These are phyloP conservation scores for Candida andamanensis DNA, from an alignment of 805 yeast species.

Conservation along the genomic window DNA sequence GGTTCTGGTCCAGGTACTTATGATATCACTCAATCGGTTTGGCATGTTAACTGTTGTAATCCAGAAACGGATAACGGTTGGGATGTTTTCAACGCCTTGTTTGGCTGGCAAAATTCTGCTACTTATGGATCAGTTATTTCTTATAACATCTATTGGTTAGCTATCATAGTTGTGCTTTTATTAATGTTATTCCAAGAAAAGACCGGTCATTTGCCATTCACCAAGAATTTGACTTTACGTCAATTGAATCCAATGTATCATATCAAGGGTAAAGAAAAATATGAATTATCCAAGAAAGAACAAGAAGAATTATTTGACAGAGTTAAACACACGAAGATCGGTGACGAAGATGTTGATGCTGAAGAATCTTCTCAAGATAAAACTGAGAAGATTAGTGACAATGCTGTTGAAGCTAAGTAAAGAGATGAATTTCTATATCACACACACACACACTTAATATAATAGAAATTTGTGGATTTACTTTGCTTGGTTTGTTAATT, in stretches of 20 bases:
- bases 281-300: conserved; percentile 26
- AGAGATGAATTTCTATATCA: background rate
- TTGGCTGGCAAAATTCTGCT: conserved; percentile 98
- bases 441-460: conserved; percentile 5
- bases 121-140: conserved; percentile 87
- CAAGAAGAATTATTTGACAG: conserved; percentile 32
- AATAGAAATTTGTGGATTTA: background rate
- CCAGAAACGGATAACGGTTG: conserved; percentile 91
- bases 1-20: conserved; percentile 97
- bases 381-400: conserved; percentile 4
- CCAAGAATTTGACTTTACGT: conserved; percentile 35
- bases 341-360: conserved; percentile 4
- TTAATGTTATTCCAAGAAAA: conserved; percentile 81
- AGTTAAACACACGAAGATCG: conserved; percentile 17
- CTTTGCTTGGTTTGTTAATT: background rate
- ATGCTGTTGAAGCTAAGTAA: conserved; percentile 4
- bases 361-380: conserved; percentile 1
- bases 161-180: conserved; percentile 37
- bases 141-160: conserved; percentile 85
- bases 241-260: conserved; percentile 69
- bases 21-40: conserved; percentile 70
- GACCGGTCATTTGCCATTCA: conserved; percentile 73
- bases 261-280: conserved; percentile 62
- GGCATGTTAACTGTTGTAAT: conserved; percentile 98
- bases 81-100: conserved; percentile 91